phyloP scores from a whole-genome alignment of 306 rosid genomes.

The Senna siamea region DNA sequence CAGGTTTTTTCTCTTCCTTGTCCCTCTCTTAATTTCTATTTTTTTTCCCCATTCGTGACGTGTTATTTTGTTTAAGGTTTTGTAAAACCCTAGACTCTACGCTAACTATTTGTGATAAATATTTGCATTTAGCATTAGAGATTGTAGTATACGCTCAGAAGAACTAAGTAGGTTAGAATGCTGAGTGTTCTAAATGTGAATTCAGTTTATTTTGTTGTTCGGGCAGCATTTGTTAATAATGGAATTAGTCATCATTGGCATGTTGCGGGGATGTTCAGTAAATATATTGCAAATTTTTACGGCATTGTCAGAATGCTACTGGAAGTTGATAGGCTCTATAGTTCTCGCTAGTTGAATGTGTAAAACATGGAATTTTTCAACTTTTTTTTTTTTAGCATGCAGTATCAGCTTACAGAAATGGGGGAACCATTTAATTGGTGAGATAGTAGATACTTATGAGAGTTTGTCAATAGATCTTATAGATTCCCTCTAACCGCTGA shows the following conservation, averaged over 20 bases:
- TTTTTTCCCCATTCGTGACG: neutral
- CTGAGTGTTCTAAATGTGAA: neutral
- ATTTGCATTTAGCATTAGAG: neutral
- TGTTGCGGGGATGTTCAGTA: neutral
- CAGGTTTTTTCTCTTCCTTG: slow-evolving; percentile 50
- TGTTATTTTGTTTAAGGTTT: slow-evolving; percentile 26
- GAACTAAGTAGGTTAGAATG: neutral
- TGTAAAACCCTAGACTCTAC: slow-evolving; percentile 50
- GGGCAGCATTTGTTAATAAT: neutral
- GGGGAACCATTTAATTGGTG: neutral
- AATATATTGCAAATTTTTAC: neutral
- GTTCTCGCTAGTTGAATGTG: neutral
- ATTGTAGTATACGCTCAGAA: neutral
- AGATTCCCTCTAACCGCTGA: neutral
- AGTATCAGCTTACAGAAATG: neutral
- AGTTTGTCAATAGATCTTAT: neutral
- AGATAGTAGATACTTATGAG: neutral
- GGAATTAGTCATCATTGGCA: neutral
- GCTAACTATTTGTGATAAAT: neutral
- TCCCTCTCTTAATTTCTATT: neutral
- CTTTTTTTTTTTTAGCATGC: neutral
- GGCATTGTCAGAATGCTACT: neutral
- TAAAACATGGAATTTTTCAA: too few species aligned
- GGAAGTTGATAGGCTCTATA: neutral
- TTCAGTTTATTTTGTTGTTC: neutral